Conservation (phyloP, 768 basidiomycete genomes). For the Pisolithus marmoratus region DNA sequence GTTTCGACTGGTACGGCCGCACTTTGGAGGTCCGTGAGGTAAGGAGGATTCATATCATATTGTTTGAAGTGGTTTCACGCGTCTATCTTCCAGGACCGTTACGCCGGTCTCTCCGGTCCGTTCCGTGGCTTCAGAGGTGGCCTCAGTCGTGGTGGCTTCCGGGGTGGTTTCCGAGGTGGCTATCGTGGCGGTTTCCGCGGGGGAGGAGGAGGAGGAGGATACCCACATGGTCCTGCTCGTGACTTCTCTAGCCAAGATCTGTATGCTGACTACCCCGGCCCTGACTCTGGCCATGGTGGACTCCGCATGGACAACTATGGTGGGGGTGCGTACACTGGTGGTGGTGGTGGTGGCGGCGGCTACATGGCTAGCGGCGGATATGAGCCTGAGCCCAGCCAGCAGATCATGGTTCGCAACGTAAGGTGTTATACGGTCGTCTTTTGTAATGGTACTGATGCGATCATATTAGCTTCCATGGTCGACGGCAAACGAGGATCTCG, state of each 20-base stretch:
- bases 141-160: constrained; percentile 51
- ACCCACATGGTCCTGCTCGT: constrained; percentile 44
- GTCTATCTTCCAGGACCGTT: constrained; percentile 63
- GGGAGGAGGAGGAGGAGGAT: constrained; percentile 55
- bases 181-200: constrained; percentile 45
- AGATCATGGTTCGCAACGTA: constrained; percentile 98
- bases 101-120: constrained; percentile 75
- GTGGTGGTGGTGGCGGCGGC: constrained; percentile 15
- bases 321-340: constrained; percentile 31
- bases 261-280: constrained; percentile 90
- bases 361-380: constrained; percentile 33
- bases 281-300: constrained; percentile 45
- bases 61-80: neutral
- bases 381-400: constrained; percentile 84
- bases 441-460: neutral
- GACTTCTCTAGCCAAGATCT: constrained; percentile 85
- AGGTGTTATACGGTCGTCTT: constrained; percentile 31
- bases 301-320: constrained; percentile 33
- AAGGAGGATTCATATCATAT: constrained; percentile 12
- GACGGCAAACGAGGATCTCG: constrained; percentile 96
- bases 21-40: constrained; percentile 95
- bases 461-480: constrained; percentile 86
- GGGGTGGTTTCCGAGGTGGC: constrained; percentile 49
- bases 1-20: constrained; percentile 96
- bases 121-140: constrained; percentile 39